Evolutionary conservation across 257 asterid species (phyloP).

Genomic region (Marsdenia floribunda): DNA sequence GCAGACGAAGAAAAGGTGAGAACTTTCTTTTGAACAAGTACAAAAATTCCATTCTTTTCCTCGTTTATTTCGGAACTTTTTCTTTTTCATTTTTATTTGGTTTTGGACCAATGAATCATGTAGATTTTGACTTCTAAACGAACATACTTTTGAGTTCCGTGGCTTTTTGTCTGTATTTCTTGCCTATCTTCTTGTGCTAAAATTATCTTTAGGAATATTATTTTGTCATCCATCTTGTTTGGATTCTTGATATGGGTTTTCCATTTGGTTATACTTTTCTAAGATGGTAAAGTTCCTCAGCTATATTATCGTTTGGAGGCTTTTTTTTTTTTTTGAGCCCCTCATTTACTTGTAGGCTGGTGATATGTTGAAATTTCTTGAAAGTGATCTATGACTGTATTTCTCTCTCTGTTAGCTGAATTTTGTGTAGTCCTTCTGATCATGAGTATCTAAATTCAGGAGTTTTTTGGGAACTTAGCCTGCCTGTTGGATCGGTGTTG

Average conservation of each 20-base stretch:
- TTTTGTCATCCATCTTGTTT: not conserved
- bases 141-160: conserved; percentile 13
- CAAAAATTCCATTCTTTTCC: conserved; percentile 2
- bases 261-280: not conserved
- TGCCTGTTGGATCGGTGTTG: conserved; percentile 5
- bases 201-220: not conserved
- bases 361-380: conserved; percentile 1
- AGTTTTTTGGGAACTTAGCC: not conserved
- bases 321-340: not conserved
- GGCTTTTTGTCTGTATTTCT: not conserved
- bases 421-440: not conserved
- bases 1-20: conserved; percentile 18
- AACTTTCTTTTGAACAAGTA: conserved; percentile 15
- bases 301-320: not conserved
- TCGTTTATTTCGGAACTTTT: conserved; percentile 19
- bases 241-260: conserved; percentile 4
- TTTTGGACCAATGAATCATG: conserved; percentile 7
- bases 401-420: not conserved
- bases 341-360: not conserved
- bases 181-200: not conserved
- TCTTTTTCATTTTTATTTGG: not conserved
- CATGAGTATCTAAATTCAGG: not conserved
- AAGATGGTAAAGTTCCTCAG: not conserved
- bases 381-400: not conserved
- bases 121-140: conserved; percentile 8